phyloP scores from a whole-genome alignment of 2,329 filamentous ascomycete species.

The Penicillium aurantiogriseum region DNA sequence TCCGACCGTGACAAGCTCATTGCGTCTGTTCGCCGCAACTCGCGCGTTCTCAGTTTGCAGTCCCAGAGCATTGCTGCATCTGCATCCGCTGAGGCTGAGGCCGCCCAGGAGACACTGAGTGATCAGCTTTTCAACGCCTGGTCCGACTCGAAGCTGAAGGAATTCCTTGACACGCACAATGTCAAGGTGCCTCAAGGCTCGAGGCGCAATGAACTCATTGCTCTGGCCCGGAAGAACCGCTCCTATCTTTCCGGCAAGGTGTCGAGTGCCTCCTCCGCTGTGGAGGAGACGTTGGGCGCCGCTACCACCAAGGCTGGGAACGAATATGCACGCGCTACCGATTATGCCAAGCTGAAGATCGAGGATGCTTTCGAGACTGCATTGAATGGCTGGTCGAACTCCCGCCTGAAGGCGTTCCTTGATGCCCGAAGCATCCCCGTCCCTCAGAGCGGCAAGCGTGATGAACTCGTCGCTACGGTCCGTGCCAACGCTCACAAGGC shows the following conservation, averaged over 20 bases:
- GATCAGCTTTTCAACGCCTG: conserved; percentile 86
- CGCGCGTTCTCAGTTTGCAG: conserved; percentile 72
- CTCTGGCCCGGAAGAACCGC: conserved; percentile 84
- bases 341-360: conserved; percentile 60
- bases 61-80: conserved; percentile 60
- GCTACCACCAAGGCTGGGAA: conserved; percentile 75
- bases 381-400: conserved; percentile 67
- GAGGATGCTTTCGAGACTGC: conserved; percentile 67
- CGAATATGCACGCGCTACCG: conserved; percentile 72
- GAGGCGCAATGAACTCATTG: conserved; percentile 82
- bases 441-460: conserved; percentile 67
- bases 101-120: conserved; percentile 71
- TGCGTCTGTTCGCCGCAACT: conserved; percentile 85
- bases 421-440: conserved; percentile 74
- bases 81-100: conserved; percentile 63
- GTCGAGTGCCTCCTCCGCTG: conserved; percentile 52
- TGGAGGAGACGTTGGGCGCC: conserved; percentile 58
- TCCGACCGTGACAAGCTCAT: conserved; percentile 82
- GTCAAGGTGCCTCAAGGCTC: conserved; percentile 90
- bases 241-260: conserved; percentile 55
- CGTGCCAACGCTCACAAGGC: conserved; percentile 71
- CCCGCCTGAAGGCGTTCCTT: conserved; percentile 72
- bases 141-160: conserved; percentile 87
- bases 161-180: conserved; percentile 86
- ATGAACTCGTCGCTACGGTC: conserved; percentile 73